These are phyloP conservation scores for Aspergillus cristatus DNA, from an alignment of 495 filamentous ascomycete species.

Conservation along the genomic window DNA sequence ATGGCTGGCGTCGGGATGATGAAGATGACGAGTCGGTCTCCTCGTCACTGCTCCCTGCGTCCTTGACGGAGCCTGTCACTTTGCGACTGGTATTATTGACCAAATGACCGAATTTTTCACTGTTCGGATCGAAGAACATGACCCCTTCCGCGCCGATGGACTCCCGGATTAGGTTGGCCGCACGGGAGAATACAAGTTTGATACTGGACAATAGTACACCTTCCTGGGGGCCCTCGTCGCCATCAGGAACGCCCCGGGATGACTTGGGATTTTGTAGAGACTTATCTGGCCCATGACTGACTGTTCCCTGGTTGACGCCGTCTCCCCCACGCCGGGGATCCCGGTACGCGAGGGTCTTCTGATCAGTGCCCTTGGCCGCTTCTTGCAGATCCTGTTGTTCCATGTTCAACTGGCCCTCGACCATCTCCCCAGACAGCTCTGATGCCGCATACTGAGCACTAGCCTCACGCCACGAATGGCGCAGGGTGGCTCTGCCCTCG, in stretches of 20 bases:
- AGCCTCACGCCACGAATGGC: constrained; percentile 15
- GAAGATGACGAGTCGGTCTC: constrained; percentile 6
- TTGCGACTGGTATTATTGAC: constrained; percentile 4
- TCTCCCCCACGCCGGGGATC: neutral
- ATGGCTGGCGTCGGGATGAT: neutral
- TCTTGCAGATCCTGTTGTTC: constrained; percentile 15
- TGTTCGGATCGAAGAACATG: constrained; percentile 40
- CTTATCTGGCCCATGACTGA: neutral
- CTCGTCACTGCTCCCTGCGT: constrained; percentile 9
- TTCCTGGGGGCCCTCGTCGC: constrained; percentile 4
- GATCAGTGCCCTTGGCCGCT: neutral
- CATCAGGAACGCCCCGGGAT: neutral
- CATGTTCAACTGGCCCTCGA: constrained; percentile 15
- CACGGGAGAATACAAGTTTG: constrained; percentile 18
- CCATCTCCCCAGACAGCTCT: constrained; percentile 4
- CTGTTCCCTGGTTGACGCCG: neutral
- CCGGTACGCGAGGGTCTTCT: neutral
- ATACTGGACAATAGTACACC: constrained; percentile 2
- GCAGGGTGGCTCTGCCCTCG: constrained; percentile 18
- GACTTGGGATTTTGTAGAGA: too few species aligned
- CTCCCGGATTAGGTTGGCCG: constrained; percentile 41
- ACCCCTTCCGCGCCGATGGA: constrained; percentile 44
- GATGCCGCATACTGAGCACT: constrained; percentile 6
- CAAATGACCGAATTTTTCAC: constrained; percentile 8
- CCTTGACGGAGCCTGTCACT: constrained; percentile 1